A percentile compares a stretch with the other conserved stretches of the same genome.
phyloP scores from a whole-genome alignment of 352 stramenopile species.

The Globisporangium takayamanum region DNA sequence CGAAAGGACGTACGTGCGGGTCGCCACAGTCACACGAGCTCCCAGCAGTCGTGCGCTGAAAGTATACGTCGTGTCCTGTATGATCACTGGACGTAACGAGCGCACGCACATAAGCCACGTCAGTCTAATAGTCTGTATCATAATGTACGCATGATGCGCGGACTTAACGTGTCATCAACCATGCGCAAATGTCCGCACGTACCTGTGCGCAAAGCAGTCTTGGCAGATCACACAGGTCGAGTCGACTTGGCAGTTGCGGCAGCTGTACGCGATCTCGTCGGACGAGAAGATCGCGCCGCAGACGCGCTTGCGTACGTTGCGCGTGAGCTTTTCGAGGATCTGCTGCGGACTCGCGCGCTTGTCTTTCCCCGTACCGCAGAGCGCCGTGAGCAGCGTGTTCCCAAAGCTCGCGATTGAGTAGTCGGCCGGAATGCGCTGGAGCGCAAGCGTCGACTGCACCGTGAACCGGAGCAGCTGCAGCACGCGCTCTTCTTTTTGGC shows the following conservation, averaged over 20 bases:
- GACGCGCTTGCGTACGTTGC: constrained; percentile 59
- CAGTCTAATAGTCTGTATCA: constrained; percentile 1
- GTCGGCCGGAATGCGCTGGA: constrained; percentile 10
- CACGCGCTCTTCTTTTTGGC: constrained; percentile 37
- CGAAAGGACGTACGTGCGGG: constrained; percentile 40
- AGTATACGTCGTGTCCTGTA: constrained; percentile 79
- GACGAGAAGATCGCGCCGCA: constrained; percentile 81
- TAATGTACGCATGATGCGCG: neutral
- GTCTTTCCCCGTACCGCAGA: constrained; percentile 52
- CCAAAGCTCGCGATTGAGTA: constrained; percentile 23
- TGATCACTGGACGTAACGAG: constrained; percentile 33
- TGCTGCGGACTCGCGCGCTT: constrained; percentile 32
- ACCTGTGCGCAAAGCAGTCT: constrained; percentile 81
- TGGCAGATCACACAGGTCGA: constrained; percentile 84
- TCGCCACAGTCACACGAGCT: constrained; percentile 86
- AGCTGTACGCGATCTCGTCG: constrained; percentile 86
- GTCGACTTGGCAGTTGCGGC: constrained; percentile 81
- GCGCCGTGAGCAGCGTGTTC: constrained; percentile 45
- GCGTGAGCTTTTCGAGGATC: constrained; percentile 57
- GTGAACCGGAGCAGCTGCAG: constrained; percentile 43
- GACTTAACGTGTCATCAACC: neutral
- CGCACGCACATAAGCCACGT: neutral
- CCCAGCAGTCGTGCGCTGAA: constrained; percentile 78
- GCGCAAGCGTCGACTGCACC: constrained; percentile 32
- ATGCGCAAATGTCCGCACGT: constrained; percentile 3